Base-by-base conservation (phyloP, 768 basidiomycete genomes). In the Pleurotus sapidus region DNA sequence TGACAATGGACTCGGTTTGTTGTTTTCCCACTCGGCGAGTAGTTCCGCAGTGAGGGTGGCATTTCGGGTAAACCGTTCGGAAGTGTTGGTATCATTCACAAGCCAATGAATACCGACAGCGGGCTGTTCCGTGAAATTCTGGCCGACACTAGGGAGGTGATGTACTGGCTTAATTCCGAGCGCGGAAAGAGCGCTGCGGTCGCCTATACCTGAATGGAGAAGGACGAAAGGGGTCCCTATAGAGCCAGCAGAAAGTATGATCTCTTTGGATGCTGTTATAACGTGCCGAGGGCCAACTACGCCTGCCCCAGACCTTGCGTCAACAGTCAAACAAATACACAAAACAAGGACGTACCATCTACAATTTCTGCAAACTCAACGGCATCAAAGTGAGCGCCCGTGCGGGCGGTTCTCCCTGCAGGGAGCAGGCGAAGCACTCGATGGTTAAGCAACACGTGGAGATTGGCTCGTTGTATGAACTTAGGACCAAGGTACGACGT, bases 181-280 rank as follows among this genome's bases (percentile, higher is more conserved):
- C 0, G 53, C n/a, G 0, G 3, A 3, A 0, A 69, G 58, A 0
- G 27, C 15, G 1, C 11, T 25, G 0, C 46, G 5, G 37, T 66
- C 59, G 6, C 71, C 71, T 24, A 72, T 67, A n/a, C 69, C 69
- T 3, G 66, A 67, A 7, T 62, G 58, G 57, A 66, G 46, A 8
- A 70, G 59, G 30, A 70, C 54, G 11, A 58, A 56, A 17, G 70
- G 65, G 3, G 67, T 69, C 34, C 45, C 27, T 15, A 75, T 59
- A 1, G 65, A 58, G 15, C 76, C 76, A 8, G 69, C 73, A 3
- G 74, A 74, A 5, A 78, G 64, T 25, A 78, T 70, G 37, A 76
- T 64, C 54, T 77, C 76, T 48, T 68, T 71, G 17, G 54, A 61
- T 1, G 74, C 73, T 1, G 38, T 59, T n/a, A 71, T 40, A 6